A percentile compares a stretch with the other conserved stretches of the same genome.
Evolutionary conservation across 257 asterid species (phyloP).

Genomic region (Solanum peruvianum): DNA sequence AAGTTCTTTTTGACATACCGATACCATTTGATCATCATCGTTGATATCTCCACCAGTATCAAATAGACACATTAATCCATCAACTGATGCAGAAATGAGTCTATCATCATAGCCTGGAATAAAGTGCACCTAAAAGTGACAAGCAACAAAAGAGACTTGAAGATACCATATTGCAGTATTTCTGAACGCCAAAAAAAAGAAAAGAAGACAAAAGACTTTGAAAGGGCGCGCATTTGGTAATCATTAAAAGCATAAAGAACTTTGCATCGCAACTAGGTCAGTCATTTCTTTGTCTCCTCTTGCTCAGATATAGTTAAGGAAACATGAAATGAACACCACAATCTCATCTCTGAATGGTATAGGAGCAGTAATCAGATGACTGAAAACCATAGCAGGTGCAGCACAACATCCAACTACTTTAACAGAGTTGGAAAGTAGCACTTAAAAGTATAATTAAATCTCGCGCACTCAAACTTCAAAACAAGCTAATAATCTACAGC

Average conservation of each 20-base stretch:
- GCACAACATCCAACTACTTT: not conserved
- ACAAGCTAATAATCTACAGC: not conserved
- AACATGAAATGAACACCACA: not conserved
- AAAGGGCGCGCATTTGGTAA: not conserved
- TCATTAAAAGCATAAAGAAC: not conserved
- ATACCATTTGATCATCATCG: constrained; percentile 76
- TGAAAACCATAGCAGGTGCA: not conserved
- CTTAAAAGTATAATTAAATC: not conserved
- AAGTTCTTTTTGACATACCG: constrained; percentile 37
- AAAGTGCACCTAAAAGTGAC: constrained; percentile 60
- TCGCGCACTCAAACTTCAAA: not conserved
- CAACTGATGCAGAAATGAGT: constrained; percentile 87
- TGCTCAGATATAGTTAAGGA: not conserved
- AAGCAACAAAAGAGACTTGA: not conserved
- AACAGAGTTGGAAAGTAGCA: not conserved
- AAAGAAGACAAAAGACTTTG: not conserved
- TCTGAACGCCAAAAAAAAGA: not conserved
- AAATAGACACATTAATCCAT: constrained; percentile 89
- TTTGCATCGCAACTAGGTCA: not conserved
- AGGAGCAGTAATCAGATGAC: not conserved
- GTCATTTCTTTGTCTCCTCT: not conserved
- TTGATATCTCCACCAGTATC: constrained; percentile 77
- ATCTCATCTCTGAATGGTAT: not conserved
- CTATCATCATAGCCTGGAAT: constrained; percentile 68
- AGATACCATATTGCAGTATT: not conserved